Evolutionary conservation across 2,329 filamentous ascomycete species (phyloP).

Genomic region (Epichloe sp.): DNA sequence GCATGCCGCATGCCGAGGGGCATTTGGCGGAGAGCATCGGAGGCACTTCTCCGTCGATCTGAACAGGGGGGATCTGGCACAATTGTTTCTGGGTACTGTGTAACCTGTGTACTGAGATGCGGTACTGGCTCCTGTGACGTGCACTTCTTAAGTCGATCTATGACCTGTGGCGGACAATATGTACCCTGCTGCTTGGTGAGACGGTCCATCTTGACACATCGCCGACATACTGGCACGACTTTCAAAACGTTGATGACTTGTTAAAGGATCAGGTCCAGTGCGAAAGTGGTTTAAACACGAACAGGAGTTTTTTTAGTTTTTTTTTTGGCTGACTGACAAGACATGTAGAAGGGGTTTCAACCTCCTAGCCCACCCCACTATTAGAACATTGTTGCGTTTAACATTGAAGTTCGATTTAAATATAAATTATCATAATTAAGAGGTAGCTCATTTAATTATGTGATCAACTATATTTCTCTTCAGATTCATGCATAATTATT

Average conservation of each 20-base stretch:
- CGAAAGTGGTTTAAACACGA: too few species aligned
- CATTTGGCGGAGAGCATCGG: background rate
- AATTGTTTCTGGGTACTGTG: background rate
- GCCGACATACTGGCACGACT: background rate
- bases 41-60: background rate
- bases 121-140: conserved; percentile 1
- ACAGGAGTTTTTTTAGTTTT: too few species aligned
- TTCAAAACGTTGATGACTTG: background rate
- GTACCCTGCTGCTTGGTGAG: background rate
- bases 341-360: too few species aligned
- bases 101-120: conserved; percentile 6
- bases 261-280: too few species aligned
- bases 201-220: background rate
- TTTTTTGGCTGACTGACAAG: too few species aligned
- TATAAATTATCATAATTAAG: too few species aligned
- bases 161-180: conserved; percentile 1
- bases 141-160: conserved; percentile 3
- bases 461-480: too few species aligned
- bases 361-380: too few species aligned
- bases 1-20: conserved; percentile 1
- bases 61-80: background rate
- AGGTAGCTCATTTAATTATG: too few species aligned
- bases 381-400: too few species aligned
- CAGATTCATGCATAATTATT: too few species aligned
- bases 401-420: too few species aligned